Conservation (phyloP, 2,329 filamentous ascomycete genomes). For the Neonectria faginata region DNA sequence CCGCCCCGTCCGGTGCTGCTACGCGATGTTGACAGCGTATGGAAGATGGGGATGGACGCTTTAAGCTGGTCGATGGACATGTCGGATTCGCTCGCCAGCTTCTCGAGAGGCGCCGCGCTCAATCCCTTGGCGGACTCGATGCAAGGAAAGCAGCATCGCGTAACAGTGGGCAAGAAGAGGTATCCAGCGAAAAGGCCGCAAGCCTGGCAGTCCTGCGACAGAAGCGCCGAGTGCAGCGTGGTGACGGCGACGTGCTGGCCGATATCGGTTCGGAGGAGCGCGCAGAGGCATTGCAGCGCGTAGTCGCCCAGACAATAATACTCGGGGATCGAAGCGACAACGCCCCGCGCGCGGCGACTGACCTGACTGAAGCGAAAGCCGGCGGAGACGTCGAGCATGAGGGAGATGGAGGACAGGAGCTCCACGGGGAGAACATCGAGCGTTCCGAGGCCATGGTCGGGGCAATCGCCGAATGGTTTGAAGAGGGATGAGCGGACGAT, state of each 20-base stretch:
- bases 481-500: conserved; percentile 20
- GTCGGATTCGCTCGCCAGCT: conserved; percentile 7
- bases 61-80: conserved; percentile 16
- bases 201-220: conserved; percentile 20
- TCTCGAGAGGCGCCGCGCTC: conserved; percentile 26
- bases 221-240: conserved; percentile 20
- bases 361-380: conserved; percentile 24
- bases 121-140: conserved; percentile 25
- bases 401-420: conserved; percentile 21
- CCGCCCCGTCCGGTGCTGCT: conserved; percentile 6
- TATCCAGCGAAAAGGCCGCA: conserved; percentile 23
- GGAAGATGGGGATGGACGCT: conserved; percentile 16
- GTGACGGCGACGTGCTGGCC: conserved; percentile 23
- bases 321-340: conserved; percentile 21
- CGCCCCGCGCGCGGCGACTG: conserved; percentile 18
- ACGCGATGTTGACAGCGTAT: conserved; percentile 14
- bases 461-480: conserved; percentile 21
- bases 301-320: conserved; percentile 23
- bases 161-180: conserved; percentile 21
- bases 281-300: conserved; percentile 19
- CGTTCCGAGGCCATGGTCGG: conserved; percentile 21
- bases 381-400: conserved; percentile 28
- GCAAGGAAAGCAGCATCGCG: conserved; percentile 24
- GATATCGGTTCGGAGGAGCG: conserved; percentile 24
- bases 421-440: conserved; percentile 28